Percentiles rank a stretch among this genome's conserved stretches.
Evolutionary conservation across 345 rosid species (phyloP).

Genomic region (Ceriops decandra): DNA sequence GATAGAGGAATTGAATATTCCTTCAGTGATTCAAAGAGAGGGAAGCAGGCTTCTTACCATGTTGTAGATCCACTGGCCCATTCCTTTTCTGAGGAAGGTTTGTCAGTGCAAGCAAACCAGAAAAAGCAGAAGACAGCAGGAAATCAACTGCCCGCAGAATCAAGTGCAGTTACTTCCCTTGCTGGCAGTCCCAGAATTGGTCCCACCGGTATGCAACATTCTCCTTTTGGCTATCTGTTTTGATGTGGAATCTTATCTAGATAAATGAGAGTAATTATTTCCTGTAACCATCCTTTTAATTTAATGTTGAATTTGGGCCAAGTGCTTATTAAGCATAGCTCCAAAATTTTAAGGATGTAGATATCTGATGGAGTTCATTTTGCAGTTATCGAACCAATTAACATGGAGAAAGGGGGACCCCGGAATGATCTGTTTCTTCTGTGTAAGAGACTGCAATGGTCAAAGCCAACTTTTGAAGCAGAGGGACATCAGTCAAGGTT

Average conservation of each 20-base stretch:
- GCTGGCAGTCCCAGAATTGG: slow-evolving; percentile 1
- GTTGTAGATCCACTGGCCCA: slow-evolving; percentile 10
- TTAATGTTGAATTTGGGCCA: neutral
- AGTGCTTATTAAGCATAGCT: neutral
- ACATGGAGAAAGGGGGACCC: slow-evolving; percentile 81
- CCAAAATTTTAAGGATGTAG: neutral
- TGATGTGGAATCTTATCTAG: neutral
- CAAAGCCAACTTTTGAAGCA: slow-evolving; percentile 54
- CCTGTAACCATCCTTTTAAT: neutral
- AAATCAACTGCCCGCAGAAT: slow-evolving; percentile 16
- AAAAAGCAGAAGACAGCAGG: slow-evolving; percentile 35
- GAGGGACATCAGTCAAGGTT: slow-evolving; percentile 27
- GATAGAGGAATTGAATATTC: slow-evolving; percentile 43
- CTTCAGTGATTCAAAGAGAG: slow-evolving; percentile 28
- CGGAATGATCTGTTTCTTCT: slow-evolving; percentile 58
- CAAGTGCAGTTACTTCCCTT: slow-evolving; percentile 3
- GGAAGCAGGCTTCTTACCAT: slow-evolving; percentile 27
- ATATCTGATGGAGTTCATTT: slow-evolving; percentile 12
- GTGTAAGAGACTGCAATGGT: slow-evolving; percentile 77
- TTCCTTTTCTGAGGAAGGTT: slow-evolving; percentile 12
- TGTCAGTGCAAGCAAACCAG: slow-evolving; percentile 7
- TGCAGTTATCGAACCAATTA: slow-evolving; percentile 54
- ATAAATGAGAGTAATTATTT: too few relatives aligned
- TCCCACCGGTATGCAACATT: slow-evolving; percentile 36
- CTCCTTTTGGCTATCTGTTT: neutral